Evolutionary conservation across 768 basidiomycete genomes (phyloP).

Genomic region (Serendipita indica): DNA sequence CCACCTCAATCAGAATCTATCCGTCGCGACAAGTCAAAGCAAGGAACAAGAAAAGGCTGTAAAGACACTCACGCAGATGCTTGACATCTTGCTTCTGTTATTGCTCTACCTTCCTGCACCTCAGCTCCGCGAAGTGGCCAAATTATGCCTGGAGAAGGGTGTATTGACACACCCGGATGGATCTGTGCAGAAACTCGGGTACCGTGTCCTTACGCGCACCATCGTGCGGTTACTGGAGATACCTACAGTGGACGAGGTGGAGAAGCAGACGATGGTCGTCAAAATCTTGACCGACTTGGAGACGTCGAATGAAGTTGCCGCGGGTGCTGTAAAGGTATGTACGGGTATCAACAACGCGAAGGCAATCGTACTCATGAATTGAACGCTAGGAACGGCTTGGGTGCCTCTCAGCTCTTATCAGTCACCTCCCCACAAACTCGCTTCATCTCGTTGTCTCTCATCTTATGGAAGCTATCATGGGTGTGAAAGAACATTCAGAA

Average conservation of each 20-base stretch:
- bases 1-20: conserved; percentile 52
- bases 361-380: background rate
- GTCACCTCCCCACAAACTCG: conserved; percentile 47
- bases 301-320: conserved; percentile 44
- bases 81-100: conserved; percentile 74
- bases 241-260: background rate
- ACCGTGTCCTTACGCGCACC: conserved; percentile 69
- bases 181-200: conserved; percentile 88
- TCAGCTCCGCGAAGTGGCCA: conserved; percentile 51
- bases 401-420: conserved; percentile 55
- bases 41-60: conserved; percentile 24
- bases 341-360: background rate
- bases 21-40: conserved; percentile 24
- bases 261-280: background rate
- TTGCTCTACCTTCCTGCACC: conserved; percentile 52
- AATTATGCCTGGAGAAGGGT: conserved; percentile 47
- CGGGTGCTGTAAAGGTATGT: conserved; percentile 77
- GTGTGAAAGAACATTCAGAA: conserved; percentile 94
- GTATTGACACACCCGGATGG: conserved; percentile 68
- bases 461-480: conserved; percentile 86
- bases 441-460: conserved; percentile 77
- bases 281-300: conserved; percentile 28
- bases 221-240: conserved; percentile 27
- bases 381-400: conserved; percentile 59
- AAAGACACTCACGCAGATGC: conserved; percentile 47